These are phyloP conservation scores for Populus tomentosa DNA, from an alignment of 441 rosid genomes.

Conservation along the genomic window DNA sequence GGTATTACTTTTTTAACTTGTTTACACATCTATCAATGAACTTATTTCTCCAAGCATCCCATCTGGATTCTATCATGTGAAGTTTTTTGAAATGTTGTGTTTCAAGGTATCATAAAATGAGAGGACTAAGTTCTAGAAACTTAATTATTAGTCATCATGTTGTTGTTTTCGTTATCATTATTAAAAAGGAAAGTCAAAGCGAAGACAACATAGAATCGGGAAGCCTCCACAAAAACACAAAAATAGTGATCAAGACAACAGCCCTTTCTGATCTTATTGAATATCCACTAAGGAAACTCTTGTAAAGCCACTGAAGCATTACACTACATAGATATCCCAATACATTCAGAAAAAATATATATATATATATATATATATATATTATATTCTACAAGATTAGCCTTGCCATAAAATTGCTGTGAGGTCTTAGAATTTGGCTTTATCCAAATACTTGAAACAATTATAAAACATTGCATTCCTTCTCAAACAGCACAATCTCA, in stretches of 20 bases:
- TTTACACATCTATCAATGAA: background rate
- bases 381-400: background rate
- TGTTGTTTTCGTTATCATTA: no score
- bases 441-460: no score
- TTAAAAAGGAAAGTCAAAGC: background rate
- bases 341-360: background rate
- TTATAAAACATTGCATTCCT: no score
- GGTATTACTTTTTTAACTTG: background rate
- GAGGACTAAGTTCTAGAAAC: background rate
- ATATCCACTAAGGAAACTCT: background rate
- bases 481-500: no score
- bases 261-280: background rate
- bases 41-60: no score
- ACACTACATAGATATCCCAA: background rate
- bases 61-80: background rate
- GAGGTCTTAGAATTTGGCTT: background rate
- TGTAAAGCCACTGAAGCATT: background rate
- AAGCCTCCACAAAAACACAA: background rate
- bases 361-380: no score
- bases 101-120: background rate
- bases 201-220: background rate
- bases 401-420: background rate
- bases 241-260: background rate
- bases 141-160: background rate
- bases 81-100: background rate